Evolutionary conservation across 2,329 filamentous ascomycete species (phyloP).

Genomic region (Amauroascus niger): DNA sequence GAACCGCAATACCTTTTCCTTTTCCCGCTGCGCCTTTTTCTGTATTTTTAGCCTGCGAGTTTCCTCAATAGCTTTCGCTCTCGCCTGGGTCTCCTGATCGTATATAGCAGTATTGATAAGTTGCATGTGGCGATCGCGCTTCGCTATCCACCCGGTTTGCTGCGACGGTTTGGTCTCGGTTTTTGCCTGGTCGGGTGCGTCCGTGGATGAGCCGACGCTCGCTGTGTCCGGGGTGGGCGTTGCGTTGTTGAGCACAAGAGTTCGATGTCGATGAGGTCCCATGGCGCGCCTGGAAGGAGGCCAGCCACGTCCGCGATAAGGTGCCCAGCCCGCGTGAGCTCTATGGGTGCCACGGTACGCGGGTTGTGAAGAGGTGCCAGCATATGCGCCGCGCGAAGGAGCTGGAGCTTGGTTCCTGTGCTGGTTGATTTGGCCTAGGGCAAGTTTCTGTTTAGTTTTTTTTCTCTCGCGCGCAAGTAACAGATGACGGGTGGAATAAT

Average conservation of each 20-base stretch:
- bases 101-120: conserved; percentile 73
- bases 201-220: conserved; percentile 22
- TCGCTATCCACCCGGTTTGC: conserved; percentile 55
- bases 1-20: conserved; percentile 33
- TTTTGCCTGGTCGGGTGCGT: conserved; percentile 23
- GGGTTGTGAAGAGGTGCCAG: conserved; percentile 19
- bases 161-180: conserved; percentile 24
- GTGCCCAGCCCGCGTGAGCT: conserved; percentile 32
- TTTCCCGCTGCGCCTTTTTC: conserved; percentile 51
- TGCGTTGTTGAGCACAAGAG: conserved; percentile 54
- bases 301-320: conserved; percentile 37
- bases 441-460: conserved; percentile 19
- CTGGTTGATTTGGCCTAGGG: conserved; percentile 64
- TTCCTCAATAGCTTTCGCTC: conserved; percentile 62
- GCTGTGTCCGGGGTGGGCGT: conserved; percentile 20
- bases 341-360: conserved; percentile 12
- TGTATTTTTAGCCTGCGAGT: conserved; percentile 41
- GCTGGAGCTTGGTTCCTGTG: conserved; percentile 52
- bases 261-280: conserved; percentile 46
- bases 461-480: conserved; percentile 23
- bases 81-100: conserved; percentile 60
- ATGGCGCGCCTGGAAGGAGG: conserved; percentile 29
- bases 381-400: conserved; percentile 20
- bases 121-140: conserved; percentile 67
- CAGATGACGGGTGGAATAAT: conserved; percentile 21